Evolutionary conservation across 2,329 filamentous ascomycete genomes (phyloP), one percentile per base, ranked within the genome.

Genomic region (Phialemonium atrogriseum): DNA sequence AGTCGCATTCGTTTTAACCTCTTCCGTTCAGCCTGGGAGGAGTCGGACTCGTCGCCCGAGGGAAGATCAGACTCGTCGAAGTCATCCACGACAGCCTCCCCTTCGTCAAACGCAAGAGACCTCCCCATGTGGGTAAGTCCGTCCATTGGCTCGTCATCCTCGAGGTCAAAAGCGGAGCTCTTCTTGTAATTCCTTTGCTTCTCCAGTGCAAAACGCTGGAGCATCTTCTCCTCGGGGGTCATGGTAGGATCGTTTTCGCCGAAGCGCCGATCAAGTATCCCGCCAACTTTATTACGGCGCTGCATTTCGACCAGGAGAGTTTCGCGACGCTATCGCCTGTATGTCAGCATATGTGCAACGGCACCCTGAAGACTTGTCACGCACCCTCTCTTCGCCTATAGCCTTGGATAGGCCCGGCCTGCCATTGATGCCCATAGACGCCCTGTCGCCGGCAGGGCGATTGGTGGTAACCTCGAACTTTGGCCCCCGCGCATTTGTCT

Each of bases 231-330:
- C 51, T 98, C 91, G 3, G 87, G 80, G 4, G 85, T 85, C 85
- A 98, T 89, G 10, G 78, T 83, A 9, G 87, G 84, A 54, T 98
- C 88, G 50, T 93, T 84, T 64, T 98, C 93, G 57, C 93, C 91
- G 49, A 98, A 94, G 47, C 91, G 80, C 49, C 86, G 77, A 68
- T 98, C 91, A 32, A 94, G 60, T 40, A 98, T 85, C 5, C 88
- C 89, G 42, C 91, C 91, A 13, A 89, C 80, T 58, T 94, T 95
- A 55, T 93, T 88, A 23, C 85, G 76, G 38, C 77, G 73, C 51
- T 93, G 84, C 71, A 96, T 82, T 51, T 96, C 89, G 21, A 85
- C 77, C n/a, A 95, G 62, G 13, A 95, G 67, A 0, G 87, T 94
- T 59, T 84, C 73, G 37, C 82, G 76, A 34, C 89, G 77, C 76